phyloP scores from a whole-genome alignment of 2,329 filamentous ascomycete species.

The Calonectria fujianensis region DNA sequence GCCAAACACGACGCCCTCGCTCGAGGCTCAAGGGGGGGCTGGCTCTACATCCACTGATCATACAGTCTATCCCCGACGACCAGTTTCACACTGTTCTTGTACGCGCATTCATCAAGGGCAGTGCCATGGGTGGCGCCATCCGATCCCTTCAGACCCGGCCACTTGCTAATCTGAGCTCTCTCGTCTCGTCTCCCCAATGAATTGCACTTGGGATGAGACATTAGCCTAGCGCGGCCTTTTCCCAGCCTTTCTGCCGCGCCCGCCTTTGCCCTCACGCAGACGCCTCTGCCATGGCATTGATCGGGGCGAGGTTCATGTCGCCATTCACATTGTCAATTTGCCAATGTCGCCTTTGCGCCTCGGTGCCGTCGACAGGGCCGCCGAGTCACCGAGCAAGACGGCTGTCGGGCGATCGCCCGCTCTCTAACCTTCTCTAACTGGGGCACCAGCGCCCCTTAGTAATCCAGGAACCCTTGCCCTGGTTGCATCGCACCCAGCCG shows the following conservation, averaged over 20 bases:
- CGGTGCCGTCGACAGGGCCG: conserved; percentile 39
- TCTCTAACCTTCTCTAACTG: conserved; percentile 11
- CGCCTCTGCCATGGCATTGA: neutral
- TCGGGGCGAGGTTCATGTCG: conserved; percentile 14
- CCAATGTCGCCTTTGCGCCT: conserved; percentile 43
- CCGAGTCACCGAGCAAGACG: conserved; percentile 46
- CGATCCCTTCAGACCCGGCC: conserved; percentile 9
- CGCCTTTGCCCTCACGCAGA: neutral
- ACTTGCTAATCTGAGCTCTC: conserved; percentile 3
- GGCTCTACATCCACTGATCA: conserved; percentile 9
- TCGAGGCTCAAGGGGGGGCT: neutral
- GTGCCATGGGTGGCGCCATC: conserved; percentile 17
- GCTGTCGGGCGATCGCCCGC: conserved; percentile 57
- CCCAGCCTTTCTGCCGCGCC: neutral
- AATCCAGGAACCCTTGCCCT: conserved; percentile 14
- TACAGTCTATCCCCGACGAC: conserved; percentile 10
- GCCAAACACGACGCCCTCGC: neutral
- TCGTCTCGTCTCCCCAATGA: neutral
- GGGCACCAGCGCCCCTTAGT: conserved; percentile 29
- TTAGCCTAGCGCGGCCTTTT: neutral
- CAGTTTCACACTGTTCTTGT: conserved; percentile 8
- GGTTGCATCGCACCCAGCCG: conserved; percentile 11
- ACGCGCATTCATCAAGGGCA: conserved; percentile 21
- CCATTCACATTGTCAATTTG: conserved; percentile 8
- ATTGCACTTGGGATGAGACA: neutral